Conservation (phyloP, 2,329 filamentous ascomycete genomes). For the Neocucurbitaria cava region DNA sequence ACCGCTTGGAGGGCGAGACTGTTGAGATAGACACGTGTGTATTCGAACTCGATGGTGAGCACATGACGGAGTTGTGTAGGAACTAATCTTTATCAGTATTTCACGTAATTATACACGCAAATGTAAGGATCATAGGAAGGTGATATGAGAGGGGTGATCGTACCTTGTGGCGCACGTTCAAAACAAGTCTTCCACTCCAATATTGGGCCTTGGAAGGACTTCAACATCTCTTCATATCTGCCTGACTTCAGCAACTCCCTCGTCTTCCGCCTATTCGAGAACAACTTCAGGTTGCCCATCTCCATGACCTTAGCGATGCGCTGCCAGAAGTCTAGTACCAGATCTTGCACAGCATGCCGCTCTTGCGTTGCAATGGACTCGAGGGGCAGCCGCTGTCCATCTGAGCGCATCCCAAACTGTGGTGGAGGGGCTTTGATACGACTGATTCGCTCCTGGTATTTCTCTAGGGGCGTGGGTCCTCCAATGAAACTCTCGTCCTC, state of each 20-base stretch:
- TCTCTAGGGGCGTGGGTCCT: slow-evolving; percentile 40
- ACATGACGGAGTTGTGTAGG: slow-evolving; percentile 72
- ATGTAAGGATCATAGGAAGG: not conserved
- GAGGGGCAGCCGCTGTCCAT: slow-evolving; percentile 44
- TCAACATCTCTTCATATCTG: slow-evolving; percentile 80
- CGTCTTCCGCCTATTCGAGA: slow-evolving; percentile 85
- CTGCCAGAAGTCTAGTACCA: slow-evolving; percentile 84
- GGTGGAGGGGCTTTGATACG: slow-evolving; percentile 45
- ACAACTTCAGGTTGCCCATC: slow-evolving; percentile 85
- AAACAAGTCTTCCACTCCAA: slow-evolving; percentile 82
- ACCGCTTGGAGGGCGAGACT: slow-evolving; percentile 93
- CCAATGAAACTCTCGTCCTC: slow-evolving; percentile 30
- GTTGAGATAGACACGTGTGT: slow-evolving; percentile 93
- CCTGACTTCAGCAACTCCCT: slow-evolving; percentile 87
- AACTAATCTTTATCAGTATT: slow-evolving; percentile 50
- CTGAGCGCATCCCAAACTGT: slow-evolving; percentile 44
- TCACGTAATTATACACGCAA: not conserved
- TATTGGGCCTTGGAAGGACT: slow-evolving; percentile 81
- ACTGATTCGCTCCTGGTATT: slow-evolving; percentile 46
- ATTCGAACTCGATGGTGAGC: slow-evolving; percentile 92
- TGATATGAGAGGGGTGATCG: not conserved
- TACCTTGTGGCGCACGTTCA: slow-evolving; percentile 69
- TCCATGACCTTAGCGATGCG: slow-evolving; percentile 94
- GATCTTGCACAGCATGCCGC: slow-evolving; percentile 56
- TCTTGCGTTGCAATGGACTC: slow-evolving; percentile 47